A percentile compares a stretch with the other conserved stretches of the same genome.
Conservation (phyloP, 495 filamentous ascomycete genomes). For the Aspergillus funiculosus region DNA sequence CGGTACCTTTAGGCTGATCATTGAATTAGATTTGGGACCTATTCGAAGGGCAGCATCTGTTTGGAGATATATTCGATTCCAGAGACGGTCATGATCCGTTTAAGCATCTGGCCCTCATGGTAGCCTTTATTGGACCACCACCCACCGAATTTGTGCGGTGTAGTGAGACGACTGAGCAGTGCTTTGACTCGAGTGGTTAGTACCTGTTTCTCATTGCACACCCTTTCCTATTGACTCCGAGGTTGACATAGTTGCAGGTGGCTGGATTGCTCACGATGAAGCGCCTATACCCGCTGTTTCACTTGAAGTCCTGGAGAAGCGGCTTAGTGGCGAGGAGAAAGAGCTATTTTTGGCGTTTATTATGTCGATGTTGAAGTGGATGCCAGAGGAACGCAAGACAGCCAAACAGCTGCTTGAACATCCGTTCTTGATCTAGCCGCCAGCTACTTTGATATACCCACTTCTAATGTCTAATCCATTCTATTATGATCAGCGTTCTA, state of each 20-base stretch:
- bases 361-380: conserved; percentile 33
- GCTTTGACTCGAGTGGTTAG: conserved; percentile 32
- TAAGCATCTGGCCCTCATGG: conserved; percentile 38
- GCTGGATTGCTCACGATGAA: conserved; percentile 27
- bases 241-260: conserved; percentile 19
- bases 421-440: conserved; percentile 32
- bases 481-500: too few species aligned
- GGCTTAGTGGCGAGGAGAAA: conserved; percentile 28
- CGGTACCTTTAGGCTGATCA: conserved; percentile 11
- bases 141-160: conserved; percentile 33
- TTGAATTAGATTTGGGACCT: conserved; percentile 42
- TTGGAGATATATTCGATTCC: conserved; percentile 31
- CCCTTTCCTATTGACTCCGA: conserved; percentile 6
- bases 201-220: conserved; percentile 3
- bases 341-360: conserved; percentile 31
- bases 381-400: conserved; percentile 37
- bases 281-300: conserved; percentile 21
- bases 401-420: conserved; percentile 35
- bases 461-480: too few species aligned
- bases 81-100: conserved; percentile 29
- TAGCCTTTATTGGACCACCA: conserved; percentile 40
- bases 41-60: conserved; percentile 42
- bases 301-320: conserved; percentile 27
- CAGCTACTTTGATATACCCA: too few species aligned
- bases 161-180: conserved; percentile 32